Evolutionary conservation across 331 rosid species (phyloP).

Genomic region (Saraca asoca): DNA sequence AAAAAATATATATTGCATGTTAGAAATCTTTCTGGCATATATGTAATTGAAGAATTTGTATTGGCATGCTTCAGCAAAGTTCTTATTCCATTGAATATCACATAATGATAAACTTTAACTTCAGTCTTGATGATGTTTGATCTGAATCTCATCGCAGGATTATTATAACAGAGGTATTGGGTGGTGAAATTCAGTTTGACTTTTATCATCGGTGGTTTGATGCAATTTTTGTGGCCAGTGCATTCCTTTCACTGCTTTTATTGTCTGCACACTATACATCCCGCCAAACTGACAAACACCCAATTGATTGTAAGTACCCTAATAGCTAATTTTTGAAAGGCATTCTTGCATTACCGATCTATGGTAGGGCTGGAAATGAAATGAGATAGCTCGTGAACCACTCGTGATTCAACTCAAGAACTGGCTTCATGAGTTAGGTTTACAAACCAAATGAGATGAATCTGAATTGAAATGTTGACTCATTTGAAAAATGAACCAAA

Average conservation of each 20-base stretch:
- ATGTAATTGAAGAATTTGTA: constrained; percentile 16
- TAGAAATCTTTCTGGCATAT: constrained; percentile 11
- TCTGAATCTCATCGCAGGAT: constrained; percentile 61
- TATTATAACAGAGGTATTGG: constrained; percentile 95
- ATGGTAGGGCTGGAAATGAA: no score
- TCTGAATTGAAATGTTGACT: no score
- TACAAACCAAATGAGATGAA: no score
- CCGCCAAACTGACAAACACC: constrained; percentile 94
- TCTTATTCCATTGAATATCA: constrained; percentile 17
- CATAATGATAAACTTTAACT: neutral
- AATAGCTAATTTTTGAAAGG: neutral
- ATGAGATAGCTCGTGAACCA: no score
- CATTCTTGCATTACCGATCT: no score
- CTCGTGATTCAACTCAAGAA: no score
- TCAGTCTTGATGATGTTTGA: constrained; percentile 25
- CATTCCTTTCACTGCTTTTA: constrained; percentile 92
- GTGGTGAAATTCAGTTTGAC: constrained; percentile 98
- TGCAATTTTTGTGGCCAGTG: constrained; percentile 97
- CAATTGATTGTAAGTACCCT: constrained; percentile 49
- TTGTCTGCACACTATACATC: constrained; percentile 95
- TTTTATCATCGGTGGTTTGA: constrained; percentile 99
- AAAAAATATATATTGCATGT: neutral
- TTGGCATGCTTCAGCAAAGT: constrained; percentile 2
- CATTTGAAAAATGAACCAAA: no score
- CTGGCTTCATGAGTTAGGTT: no score